Base-by-base conservation (phyloP, 1,284 basidiomycete species). In the Kwoniella shivajii region DNA sequence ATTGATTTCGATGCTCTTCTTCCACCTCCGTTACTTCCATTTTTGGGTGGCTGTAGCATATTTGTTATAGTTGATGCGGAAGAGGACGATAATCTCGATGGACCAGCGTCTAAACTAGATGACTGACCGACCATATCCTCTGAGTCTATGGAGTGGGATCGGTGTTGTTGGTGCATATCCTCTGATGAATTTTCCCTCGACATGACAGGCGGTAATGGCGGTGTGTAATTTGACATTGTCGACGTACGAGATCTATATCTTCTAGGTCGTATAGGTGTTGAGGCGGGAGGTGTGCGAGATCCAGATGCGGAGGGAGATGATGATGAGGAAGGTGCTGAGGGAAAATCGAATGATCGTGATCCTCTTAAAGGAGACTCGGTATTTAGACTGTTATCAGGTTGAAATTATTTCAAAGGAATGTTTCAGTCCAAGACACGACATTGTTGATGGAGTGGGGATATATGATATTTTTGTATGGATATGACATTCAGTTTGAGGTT, bases 161-260 rank as follows among this genome's bases (percentile, higher is more conserved):
- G 16, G 36, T n/a, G n/a, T n/a, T n/a, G 26, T 30, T 20, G 11
- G 31, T 54, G 41, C 13, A 54, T n/a, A 26, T 67, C 61, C 33
- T 73, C 71, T 2, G 56, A 36, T 11, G 70, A 71, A 47, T 68
- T 71, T 29, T 73, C 69, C 1, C 70, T 47, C 18, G 70, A 72
- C 66, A 72, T 67, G 56, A 73, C 65, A 6, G 66, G 60, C 4
- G 67, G 57, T 16, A 71, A 50, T 24, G 67, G 62, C 24, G 67
- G 61, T 0, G 64, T 60, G 57, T 63, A 65, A 9, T 57, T 60
- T 20, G 61, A 66, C 26, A 64, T 66, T 31, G 72, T 72, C 16
- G 73, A 70, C 26, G 73, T 73, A 24, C 72, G 57, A 10, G 67
- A 63, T 38, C 72, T 57, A 11, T 51, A 20, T 22, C 63, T 56